Base-by-base conservation (phyloP, 169 alveolate genomes). In the Toxoplasma gondii region DNA sequence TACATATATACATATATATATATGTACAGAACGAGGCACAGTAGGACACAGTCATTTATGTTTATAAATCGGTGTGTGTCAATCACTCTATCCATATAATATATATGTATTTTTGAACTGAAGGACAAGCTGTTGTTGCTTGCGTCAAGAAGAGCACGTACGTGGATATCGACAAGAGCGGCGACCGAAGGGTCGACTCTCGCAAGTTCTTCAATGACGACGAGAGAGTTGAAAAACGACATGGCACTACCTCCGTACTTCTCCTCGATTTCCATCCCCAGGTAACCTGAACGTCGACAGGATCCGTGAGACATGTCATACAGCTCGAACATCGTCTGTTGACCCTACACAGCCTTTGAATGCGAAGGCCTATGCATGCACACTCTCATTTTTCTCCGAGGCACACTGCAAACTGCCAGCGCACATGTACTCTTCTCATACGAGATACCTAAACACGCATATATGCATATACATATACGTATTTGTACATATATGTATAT, bases 141-240 rank as follows among this genome's bases (percentile, higher is more conserved):
- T 49, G 22, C 22, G 58, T 7, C 7, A 74, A 44, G n/a, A 5
- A 74, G n/a, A 12, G 43, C 12, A n/a, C 93, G 31, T 49, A 93
- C 95, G 54, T 94, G 96, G 22, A 91, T 69, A 45, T 78, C 91
- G 29, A 94, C 92, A 38, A 94, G 45, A n/a, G 78, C 88, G 2
- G 88, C 96, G 36, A 94, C 96, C 9, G 96, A 53, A 27, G 96
- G 96, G 83, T 94, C 96, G 39, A 94, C 94, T 49, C 95, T 36
- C 45, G 95, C 27, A n/a, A 94, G 78, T 43, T 94, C 96, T 53
- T 91, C 93, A 24, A 94, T 43, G n/a, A 91, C 93, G 45, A 94
- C 43, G 64, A 88, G 74, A 17, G 88, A 38, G 45, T 94, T 92
- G 38, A 49, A 17, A 41, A 94, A 90, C 31, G 94, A 12, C 87